Evolutionary conservation across 2,329 filamentous ascomycete species (phyloP).

Genomic region (Colletotrichum ledebouriae): DNA sequence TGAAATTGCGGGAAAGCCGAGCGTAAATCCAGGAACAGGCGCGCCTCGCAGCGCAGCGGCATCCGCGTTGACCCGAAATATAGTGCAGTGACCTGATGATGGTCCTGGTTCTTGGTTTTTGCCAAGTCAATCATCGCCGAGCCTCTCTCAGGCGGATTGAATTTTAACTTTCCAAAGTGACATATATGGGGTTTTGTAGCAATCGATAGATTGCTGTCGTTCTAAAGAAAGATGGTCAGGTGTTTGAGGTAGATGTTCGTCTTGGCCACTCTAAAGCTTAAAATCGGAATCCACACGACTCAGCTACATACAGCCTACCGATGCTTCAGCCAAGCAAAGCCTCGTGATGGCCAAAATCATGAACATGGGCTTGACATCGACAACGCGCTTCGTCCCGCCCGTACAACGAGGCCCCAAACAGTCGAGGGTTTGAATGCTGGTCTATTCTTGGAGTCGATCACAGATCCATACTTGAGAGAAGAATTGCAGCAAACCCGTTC

Average conservation of each 20-base stretch:
- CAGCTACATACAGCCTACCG: not conserved
- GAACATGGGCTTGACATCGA: conserved; percentile 4
- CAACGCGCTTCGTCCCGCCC: conserved; percentile 18
- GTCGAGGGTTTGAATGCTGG: not conserved
- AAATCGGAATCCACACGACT: not conserved
- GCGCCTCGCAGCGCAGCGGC: not conserved
- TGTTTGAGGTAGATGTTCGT: conserved; percentile 24
- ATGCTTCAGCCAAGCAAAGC: not conserved
- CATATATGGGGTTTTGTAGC: not conserved
- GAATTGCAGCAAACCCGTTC: not conserved
- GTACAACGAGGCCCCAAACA: conserved; percentile 14
- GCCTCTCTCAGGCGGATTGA: not conserved
- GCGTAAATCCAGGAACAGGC: conserved; percentile 7
- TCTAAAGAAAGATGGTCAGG: conserved; percentile 12
- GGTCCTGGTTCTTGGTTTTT: no score
- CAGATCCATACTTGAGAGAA: not conserved
- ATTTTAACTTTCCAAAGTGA: not conserved
- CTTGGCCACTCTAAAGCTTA: conserved; percentile 22
- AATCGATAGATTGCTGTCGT: conserved; percentile 15
- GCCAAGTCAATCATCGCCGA: no score
- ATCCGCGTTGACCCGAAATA: not conserved
- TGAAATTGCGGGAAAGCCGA: conserved; percentile 31
- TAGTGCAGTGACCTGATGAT: no score
- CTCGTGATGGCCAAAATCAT: conserved; percentile 16
- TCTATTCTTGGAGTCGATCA: conserved; percentile 11